phyloP scores from a whole-genome alignment of 805 yeast species.

The Candida vartiovaarae region DNA sequence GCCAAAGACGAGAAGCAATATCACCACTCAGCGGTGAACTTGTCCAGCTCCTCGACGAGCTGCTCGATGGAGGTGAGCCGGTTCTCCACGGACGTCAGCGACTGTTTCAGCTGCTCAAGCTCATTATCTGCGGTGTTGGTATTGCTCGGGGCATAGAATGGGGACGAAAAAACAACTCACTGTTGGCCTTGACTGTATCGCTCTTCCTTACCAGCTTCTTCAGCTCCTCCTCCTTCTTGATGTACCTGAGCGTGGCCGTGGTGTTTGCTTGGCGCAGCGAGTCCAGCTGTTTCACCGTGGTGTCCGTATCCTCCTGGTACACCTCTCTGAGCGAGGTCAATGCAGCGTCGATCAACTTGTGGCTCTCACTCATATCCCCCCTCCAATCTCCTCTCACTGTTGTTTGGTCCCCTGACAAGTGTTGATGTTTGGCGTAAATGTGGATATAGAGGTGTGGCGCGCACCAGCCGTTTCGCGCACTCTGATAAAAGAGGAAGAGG shows the following conservation, averaged over 20 bases:
- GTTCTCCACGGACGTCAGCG: conserved; percentile 9
- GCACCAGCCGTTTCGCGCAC: too few species aligned
- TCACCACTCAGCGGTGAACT: conserved; percentile 9
- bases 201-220: conserved; percentile 21
- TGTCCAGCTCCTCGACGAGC: conserved; percentile 15
- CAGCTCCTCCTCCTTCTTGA: conserved; percentile 37
- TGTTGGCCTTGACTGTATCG: conserved; percentile 8
- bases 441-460: too few species aligned
- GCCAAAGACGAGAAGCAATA: background rate
- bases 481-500: too few species aligned
- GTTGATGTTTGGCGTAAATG: too few species aligned
- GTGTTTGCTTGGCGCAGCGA: conserved; percentile 50
- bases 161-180: too few species aligned
- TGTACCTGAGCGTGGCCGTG: conserved; percentile 47
- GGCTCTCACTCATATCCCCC: conserved; percentile 11
- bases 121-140: conserved; percentile 22
- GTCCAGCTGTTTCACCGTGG: conserved; percentile 35
- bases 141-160: too few species aligned
- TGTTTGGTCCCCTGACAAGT: too few species aligned
- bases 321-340: conserved; percentile 28
- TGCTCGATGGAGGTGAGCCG: conserved; percentile 13
- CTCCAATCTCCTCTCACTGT: too few species aligned
- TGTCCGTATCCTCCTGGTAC: conserved; percentile 32
- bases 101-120: conserved; percentile 12
- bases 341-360: conserved; percentile 19